Conservation (phyloP, 371 early-diverging fungal species). For the Mucor indicus region DNA sequence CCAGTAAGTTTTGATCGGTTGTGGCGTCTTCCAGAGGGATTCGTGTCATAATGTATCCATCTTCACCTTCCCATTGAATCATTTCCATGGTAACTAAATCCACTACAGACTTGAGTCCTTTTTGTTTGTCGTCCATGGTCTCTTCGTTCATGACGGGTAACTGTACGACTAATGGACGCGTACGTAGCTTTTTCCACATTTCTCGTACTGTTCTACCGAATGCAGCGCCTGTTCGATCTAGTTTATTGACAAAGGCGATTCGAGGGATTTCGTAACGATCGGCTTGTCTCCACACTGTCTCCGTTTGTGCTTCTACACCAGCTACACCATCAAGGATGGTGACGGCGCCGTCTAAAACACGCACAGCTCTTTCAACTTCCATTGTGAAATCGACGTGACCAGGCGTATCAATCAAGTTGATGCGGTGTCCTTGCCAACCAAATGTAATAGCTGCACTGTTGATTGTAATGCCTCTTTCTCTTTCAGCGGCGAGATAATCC, state of each 20-base stretch:
- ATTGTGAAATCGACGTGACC: constrained; percentile 97
- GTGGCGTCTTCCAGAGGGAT: constrained; percentile 23
- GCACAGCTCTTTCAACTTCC: constrained; percentile 91
- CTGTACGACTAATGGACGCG: constrained; percentile 72
- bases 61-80: constrained; percentile 61
- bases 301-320: constrained; percentile 97
- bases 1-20: constrained; percentile 26
- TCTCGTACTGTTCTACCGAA: constrained; percentile 64
- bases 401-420: constrained; percentile 96
- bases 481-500: constrained; percentile 89
- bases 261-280: constrained; percentile 81
- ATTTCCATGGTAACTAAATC: constrained; percentile 80
- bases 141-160: constrained; percentile 64
- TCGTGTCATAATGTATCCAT: constrained; percentile 49
- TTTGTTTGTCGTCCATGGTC: constrained; percentile 19
- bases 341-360: constrained; percentile 94
- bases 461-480: constrained; percentile 95
- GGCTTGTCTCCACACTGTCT: constrained; percentile 92
- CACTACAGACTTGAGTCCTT: constrained; percentile 57
- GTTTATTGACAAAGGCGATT: constrained; percentile 91
- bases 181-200: constrained; percentile 63
- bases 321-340: constrained; percentile 90
- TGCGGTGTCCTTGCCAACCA: constrained; percentile 79
- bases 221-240: constrained; percentile 86
- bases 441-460: constrained; percentile 93